phyloP scores from a whole-genome alignment of 2,329 filamentous ascomycete species.

The Xylariaceae sp. region DNA sequence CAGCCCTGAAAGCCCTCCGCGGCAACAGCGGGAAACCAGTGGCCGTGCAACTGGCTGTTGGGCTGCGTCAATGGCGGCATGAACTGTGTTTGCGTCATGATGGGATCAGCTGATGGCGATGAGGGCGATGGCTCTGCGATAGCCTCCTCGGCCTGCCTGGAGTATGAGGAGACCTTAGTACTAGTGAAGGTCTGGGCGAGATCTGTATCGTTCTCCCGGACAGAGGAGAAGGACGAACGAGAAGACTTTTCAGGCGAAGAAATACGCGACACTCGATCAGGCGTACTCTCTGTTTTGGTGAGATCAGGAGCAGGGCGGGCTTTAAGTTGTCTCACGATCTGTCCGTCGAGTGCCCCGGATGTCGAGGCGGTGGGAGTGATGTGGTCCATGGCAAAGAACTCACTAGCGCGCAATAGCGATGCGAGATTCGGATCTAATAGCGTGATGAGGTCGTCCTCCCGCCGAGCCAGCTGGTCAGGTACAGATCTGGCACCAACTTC shows the following conservation, averaged over 20 bases:
- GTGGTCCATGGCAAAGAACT: neutral
- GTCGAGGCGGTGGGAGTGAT: constrained; percentile 1
- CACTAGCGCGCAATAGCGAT: constrained; percentile 8
- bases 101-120: constrained; percentile 21
- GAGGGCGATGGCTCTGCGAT: constrained; percentile 45
- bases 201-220: constrained; percentile 55
- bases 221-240: constrained; percentile 58
- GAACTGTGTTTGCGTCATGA: constrained; percentile 42
- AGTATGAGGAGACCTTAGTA: constrained; percentile 59
- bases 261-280: constrained; percentile 5
- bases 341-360: neutral
- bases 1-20: constrained; percentile 56
- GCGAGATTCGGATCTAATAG: constrained; percentile 23
- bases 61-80: constrained; percentile 51
- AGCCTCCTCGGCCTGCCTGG: constrained; percentile 37
- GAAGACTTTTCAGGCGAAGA: constrained; percentile 31
- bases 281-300: constrained; percentile 23
- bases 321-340: constrained; percentile 5
- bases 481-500: constrained; percentile 7
- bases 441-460: constrained; percentile 13
- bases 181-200: constrained; percentile 60
- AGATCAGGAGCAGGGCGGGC: constrained; percentile 9
- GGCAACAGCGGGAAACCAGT: constrained; percentile 47
- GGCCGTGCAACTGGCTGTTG: constrained; percentile 52
- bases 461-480: constrained; percentile 2